Conservation (phyloP, 2,329 filamentous ascomycete genomes). For the Paraphoma sp. region DNA sequence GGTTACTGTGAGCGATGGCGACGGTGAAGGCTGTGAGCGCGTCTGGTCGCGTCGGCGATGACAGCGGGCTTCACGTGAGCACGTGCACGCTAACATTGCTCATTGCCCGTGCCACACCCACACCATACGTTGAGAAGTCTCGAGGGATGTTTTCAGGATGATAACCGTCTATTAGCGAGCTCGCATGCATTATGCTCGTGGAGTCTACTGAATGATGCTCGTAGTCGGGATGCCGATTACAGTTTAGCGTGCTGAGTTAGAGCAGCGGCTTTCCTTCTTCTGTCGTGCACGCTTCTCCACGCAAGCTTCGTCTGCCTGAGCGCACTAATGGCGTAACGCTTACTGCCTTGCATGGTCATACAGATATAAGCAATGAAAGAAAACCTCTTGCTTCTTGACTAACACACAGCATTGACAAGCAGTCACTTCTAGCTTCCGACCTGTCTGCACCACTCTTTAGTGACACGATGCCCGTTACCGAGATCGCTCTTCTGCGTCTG, state of each 20-base stretch:
- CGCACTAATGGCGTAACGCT: neutral
- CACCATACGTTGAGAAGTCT: too few species aligned
- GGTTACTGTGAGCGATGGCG: too few species aligned
- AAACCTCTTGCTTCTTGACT: too few species aligned
- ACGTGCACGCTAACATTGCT: neutral
- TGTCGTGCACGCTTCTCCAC: neutral
- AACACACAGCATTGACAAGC: neutral
- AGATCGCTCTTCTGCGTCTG: conserved; percentile 54
- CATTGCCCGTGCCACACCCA: too few species aligned
- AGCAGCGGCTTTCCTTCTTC: too few species aligned
- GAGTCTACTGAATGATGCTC: too few species aligned
- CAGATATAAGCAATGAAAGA: too few species aligned
- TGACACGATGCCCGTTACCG: conserved; percentile 33
- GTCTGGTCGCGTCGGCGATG: neutral
- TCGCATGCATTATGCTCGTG: too few species aligned
- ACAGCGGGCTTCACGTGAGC: neutral
- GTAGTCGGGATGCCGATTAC: too few species aligned
- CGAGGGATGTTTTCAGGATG: too few species aligned
- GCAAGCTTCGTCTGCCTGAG: neutral
- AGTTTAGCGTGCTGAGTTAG: too few species aligned
- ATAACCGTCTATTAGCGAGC: too few species aligned
- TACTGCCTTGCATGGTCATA: neutral
- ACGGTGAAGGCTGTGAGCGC: neutral
- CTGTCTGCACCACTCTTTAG: neutral
- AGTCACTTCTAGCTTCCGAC: neutral